Conservation (phyloP, 345 rosid species). For the Carallia brachiata region DNA sequence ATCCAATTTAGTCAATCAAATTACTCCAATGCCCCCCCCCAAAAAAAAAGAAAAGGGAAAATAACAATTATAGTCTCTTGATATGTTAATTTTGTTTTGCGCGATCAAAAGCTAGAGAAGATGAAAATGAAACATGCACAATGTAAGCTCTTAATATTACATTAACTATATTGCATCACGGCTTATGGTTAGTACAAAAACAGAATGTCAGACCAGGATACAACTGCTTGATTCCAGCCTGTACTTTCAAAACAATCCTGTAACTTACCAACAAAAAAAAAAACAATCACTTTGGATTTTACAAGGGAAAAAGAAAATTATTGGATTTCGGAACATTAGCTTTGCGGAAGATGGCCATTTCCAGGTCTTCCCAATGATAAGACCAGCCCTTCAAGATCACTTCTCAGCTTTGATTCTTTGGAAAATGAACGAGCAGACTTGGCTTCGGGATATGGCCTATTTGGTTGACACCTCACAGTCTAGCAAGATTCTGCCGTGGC, state of each 20-base stretch:
- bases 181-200: not conserved
- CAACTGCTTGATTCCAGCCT: not conserved
- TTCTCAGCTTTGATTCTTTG: conserved; percentile 43
- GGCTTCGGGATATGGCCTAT: conserved; percentile 19
- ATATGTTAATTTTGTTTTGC: no score
- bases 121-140: no score
- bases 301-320: not conserved
- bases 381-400: conserved; percentile 65
- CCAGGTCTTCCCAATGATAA: conserved; percentile 75
- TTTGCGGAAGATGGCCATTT: conserved; percentile 24
- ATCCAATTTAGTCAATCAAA: no score
- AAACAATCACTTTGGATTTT: not conserved
- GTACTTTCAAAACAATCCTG: not conserved
- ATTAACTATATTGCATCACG: not conserved
- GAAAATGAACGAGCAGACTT: conserved; percentile 25
- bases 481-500: conserved; percentile 20
- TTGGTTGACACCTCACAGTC: conserved; percentile 16
- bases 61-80: no score
- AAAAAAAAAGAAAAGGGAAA: no score
- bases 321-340: not conserved
- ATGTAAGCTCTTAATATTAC: not conserved
- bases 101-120: no score
- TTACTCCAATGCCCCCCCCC: no score
- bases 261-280: not conserved
- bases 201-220: not conserved